A percentile compares a stretch with the other conserved stretches of the same genome.
Evolutionary conservation across 805 yeast species (phyloP).

Genomic region (Komagataella pastoris): DNA sequence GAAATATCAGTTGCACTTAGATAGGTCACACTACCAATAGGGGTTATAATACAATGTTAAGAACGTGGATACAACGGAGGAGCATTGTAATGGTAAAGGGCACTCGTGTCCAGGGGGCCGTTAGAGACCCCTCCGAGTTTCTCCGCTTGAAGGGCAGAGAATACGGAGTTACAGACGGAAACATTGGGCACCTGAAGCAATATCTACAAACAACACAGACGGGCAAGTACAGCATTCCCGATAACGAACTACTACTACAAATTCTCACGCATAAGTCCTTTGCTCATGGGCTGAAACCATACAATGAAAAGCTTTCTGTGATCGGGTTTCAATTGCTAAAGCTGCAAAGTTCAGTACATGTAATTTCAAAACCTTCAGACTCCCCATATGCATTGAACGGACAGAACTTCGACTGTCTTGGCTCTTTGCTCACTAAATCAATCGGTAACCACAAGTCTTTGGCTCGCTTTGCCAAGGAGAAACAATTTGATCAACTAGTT

Average conservation of each 20-base stretch:
- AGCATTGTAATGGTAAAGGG: constrained; percentile 30
- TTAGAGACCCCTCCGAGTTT: constrained; percentile 54
- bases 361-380: constrained; percentile 13
- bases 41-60: not conserved
- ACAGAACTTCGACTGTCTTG: constrained; percentile 44
- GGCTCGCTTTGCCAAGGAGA: constrained; percentile 36
- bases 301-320: constrained; percentile 72
- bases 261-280: constrained; percentile 88
- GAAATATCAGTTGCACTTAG: not conserved
- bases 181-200: constrained; percentile 32
- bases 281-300: constrained; percentile 83
- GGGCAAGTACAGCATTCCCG: constrained; percentile 39
- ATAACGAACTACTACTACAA: constrained; percentile 56
- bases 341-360: constrained; percentile 29
- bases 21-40: not conserved
- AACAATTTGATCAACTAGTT: constrained; percentile 35
- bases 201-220: constrained; percentile 22
- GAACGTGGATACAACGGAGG: constrained; percentile 1
- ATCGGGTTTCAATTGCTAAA: constrained; percentile 57
- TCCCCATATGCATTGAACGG: constrained; percentile 28
- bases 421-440: constrained; percentile 37
- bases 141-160: constrained; percentile 34
- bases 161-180: constrained; percentile 39
- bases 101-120: constrained; percentile 54
- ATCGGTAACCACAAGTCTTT: constrained; percentile 35